Evolutionary conservation across 345 rosid species (phyloP).

Genomic region (Euclidium syriacum): DNA sequence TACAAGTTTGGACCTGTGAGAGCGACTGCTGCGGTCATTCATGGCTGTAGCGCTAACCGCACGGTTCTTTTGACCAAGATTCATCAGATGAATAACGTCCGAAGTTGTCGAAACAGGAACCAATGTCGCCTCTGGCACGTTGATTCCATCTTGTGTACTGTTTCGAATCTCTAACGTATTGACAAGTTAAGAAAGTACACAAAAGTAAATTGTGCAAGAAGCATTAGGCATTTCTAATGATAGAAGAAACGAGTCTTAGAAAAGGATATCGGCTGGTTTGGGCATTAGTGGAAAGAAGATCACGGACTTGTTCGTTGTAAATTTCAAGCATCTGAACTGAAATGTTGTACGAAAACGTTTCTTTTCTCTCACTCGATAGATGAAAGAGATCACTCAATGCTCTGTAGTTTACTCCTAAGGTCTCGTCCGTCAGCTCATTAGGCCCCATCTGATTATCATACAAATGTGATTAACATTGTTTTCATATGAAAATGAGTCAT

Average conservation of each 20-base stretch:
- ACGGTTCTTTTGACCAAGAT: constrained; percentile 84
- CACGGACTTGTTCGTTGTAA: constrained; percentile 95
- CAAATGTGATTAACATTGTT: neutral
- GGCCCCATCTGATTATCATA: constrained; percentile 68
- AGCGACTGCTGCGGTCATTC: constrained; percentile 95
- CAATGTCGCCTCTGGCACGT: constrained; percentile 88
- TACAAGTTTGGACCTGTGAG: constrained; percentile 65
- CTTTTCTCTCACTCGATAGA: constrained; percentile 61
- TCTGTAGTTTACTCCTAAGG: constrained; percentile 86
- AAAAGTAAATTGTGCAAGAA: neutral
- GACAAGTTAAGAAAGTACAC: constrained; percentile 38
- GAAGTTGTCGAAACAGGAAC: constrained; percentile 74
- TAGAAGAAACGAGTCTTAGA: neutral
- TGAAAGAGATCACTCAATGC: constrained; percentile 82
- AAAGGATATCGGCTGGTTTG: constrained; percentile 74
- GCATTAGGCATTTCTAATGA: neutral
- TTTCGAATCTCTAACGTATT: constrained; percentile 89
- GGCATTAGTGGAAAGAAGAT: constrained; percentile 79
- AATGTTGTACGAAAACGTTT: constrained; percentile 55
- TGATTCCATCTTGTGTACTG: constrained; percentile 79
- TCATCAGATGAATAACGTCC: constrained; percentile 83
- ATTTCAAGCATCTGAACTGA: constrained; percentile 96
- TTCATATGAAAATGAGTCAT: neutral
- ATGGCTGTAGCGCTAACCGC: constrained; percentile 80
- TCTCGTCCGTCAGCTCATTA: constrained; percentile 69